phyloP scores from a whole-genome alignment of 352 stramenopile species.

The Aphanomyces stellatus region DNA sequence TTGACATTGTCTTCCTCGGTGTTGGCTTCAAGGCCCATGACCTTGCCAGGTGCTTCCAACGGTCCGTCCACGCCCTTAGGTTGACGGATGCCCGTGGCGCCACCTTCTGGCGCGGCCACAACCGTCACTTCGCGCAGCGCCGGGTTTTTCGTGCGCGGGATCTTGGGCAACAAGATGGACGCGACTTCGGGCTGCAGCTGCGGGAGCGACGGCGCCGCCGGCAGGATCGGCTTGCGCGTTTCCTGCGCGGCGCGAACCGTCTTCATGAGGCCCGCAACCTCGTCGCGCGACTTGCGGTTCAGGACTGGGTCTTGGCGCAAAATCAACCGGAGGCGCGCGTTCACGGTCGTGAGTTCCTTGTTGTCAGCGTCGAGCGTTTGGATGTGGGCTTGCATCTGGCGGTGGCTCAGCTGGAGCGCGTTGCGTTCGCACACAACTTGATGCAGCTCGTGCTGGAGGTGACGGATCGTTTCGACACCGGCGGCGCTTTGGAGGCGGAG shows the following conservation, averaged over 20 bases:
- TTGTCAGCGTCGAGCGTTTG: conserved; percentile 76
- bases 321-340: conserved; percentile 73
- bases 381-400: conserved; percentile 50
- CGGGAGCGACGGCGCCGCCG: conserved; percentile 18
- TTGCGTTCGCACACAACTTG: conserved; percentile 65
- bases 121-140: conserved; percentile 21
- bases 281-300: conserved; percentile 75
- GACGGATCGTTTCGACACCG: conserved; percentile 71
- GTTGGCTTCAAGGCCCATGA: conserved; percentile 69
- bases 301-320: conserved; percentile 76
- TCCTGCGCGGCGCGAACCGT: conserved; percentile 35
- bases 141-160: conserved; percentile 16
- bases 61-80: conserved; percentile 69
- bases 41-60: conserved; percentile 53
- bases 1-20: conserved; percentile 39
- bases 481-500: conserved; percentile 73
- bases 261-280: conserved; percentile 78
- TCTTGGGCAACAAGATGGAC: conserved; percentile 39
- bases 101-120: conserved; percentile 12
- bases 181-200: conserved; percentile 22
- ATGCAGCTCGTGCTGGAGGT: conserved; percentile 67
- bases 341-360: conserved; percentile 73
- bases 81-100: conserved; percentile 41
- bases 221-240: conserved; percentile 34
- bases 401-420: conserved; percentile 40